Percentiles rank a stretch among this genome's conserved stretches.
phyloP scores from a whole-genome alignment of 2,329 filamentous ascomycete species.

The Aspergillus uvarum region DNA sequence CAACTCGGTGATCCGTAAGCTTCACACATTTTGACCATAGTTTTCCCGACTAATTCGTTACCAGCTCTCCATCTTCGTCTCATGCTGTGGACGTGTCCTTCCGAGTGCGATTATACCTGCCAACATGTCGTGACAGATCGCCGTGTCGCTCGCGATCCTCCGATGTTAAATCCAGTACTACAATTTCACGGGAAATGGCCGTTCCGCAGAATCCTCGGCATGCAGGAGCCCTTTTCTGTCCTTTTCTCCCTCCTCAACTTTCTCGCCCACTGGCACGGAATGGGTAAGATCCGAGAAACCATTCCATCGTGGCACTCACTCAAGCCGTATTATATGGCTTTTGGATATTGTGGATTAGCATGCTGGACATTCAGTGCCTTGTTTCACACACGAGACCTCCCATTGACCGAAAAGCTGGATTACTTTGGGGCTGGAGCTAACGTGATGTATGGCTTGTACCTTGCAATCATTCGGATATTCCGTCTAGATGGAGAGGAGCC shows the following conservation, averaged over 20 bases:
- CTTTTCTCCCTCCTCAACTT: slow-evolving; percentile 92
- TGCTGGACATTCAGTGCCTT: slow-evolving; percentile 88
- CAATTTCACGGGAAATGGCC: slow-evolving; percentile 99
- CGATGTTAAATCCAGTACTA: slow-evolving; percentile 66
- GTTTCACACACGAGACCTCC: slow-evolving; percentile 89
- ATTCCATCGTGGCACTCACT: slow-evolving; percentile 75
- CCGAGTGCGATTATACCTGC: slow-evolving; percentile 97
- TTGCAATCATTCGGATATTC: slow-evolving; percentile 77
- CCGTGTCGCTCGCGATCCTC: slow-evolving; percentile 65
- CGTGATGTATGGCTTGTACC: slow-evolving; percentile 89
- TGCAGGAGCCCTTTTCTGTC: slow-evolving; percentile 93
- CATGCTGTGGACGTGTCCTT: slow-evolving; percentile 85
- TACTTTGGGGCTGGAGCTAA: slow-evolving; percentile 91
- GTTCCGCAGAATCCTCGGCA: slow-evolving; percentile 82
- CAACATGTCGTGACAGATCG: slow-evolving; percentile 83
- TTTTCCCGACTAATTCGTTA: slow-evolving; percentile 11
- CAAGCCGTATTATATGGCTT: slow-evolving; percentile 73
- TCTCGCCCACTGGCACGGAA: slow-evolving; percentile 76
- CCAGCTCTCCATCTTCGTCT: slow-evolving; percentile 79
- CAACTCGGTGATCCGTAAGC: slow-evolving; percentile 69
- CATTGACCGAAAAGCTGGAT: slow-evolving; percentile 85
- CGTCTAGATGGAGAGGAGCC: slow-evolving; percentile 65
- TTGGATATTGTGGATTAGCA: slow-evolving; percentile 77
- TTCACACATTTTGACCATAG: slow-evolving; percentile 12
- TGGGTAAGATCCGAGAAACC: slow-evolving; percentile 65